Base-by-base conservation (phyloP, 495 filamentous ascomycete genomes). In the Trichoderma orchidacearum region DNA sequence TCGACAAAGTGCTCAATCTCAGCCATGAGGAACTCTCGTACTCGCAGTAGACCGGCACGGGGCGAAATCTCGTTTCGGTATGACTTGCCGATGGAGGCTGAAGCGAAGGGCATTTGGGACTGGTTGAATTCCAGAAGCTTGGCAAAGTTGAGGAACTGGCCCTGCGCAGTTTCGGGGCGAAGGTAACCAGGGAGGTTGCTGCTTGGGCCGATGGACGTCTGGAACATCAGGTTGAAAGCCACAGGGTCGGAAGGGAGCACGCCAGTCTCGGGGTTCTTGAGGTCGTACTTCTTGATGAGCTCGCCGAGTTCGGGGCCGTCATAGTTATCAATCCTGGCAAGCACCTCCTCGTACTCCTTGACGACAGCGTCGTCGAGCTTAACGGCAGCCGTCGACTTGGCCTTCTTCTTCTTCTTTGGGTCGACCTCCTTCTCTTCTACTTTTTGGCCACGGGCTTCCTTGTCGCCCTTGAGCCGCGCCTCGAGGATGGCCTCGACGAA, bases 401-500 rank as follows among this genome's bases (percentile, higher is more conserved):
- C 76, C 69, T 70, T 71, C 64, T 72, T 71, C 69, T 74, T 74
- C 34, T 68, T 63, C 58, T 72, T 70, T 4, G 64, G 51, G 53
- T 73, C 70, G 54, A 73, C 74, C 56, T 79, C 73, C 66, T 90
- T 86, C 56, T 82, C 80, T 59, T 76, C 81, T 2, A 86, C 73
- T 68, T 82, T 84, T 63, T 87, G 73, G 56, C 85, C 85, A 55
- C 86, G 84, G 21, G 86, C 85, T 64, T 86, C 79, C 71, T 87
- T 86, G 71, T 90, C 82, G 51, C 84, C 85, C 72, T 88, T 90
- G 51, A 98, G 70, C 25, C 93, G 78, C 30, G 77, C 68, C 74
- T 96, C 90, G 23, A 98, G 79, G 28, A 95, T 82, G 63, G 95
- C 90, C 74, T 97, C 89, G 32, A 98, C 89, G 60, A 97, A 77